Conservation (phyloP, 129 eudicot genomes). For the Flaveria sonorensis region DNA sequence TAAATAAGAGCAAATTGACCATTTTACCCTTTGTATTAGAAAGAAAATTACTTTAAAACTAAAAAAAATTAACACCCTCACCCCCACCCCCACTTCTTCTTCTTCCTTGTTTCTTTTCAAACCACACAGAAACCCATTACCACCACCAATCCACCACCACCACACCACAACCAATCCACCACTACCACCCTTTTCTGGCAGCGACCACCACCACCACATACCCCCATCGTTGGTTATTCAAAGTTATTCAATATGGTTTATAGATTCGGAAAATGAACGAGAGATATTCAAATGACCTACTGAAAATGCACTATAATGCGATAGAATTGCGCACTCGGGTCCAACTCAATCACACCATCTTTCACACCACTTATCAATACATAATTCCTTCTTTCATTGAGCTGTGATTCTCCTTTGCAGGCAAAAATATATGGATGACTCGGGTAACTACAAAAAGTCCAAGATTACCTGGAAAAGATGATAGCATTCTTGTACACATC, state of each 20-base stretch:
- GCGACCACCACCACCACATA: too few species aligned
- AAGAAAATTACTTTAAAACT: too few species aligned
- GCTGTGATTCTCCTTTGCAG: conserved; percentile 25
- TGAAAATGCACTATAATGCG: conserved; percentile 15
- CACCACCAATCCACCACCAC: too few species aligned
- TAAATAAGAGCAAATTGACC: too few species aligned
- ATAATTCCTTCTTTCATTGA: conserved; percentile 8
- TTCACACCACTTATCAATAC: background rate
- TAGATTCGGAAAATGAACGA: conserved; percentile 24
- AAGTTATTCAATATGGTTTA: conserved; percentile 17
- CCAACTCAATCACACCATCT: conserved; percentile 15
- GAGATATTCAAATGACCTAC: background rate
- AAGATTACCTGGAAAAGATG: conserved; percentile 22
- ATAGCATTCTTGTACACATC: conserved; percentile 23
- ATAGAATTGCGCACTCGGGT: conserved; percentile 13
- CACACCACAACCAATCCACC: too few species aligned
- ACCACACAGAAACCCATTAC: too few species aligned
- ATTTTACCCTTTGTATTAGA: too few species aligned
- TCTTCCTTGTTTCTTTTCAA: too few species aligned
- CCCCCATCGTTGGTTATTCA: too few species aligned
- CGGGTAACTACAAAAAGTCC: conserved; percentile 4
- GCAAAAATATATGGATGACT: background rate
- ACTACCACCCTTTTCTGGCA: too few species aligned
- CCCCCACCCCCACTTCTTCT: too few species aligned
- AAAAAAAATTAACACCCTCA: too few species aligned